Evolutionary conservation across 352 stramenopile species (phyloP).

Genomic region (Phytophthora rubi): DNA sequence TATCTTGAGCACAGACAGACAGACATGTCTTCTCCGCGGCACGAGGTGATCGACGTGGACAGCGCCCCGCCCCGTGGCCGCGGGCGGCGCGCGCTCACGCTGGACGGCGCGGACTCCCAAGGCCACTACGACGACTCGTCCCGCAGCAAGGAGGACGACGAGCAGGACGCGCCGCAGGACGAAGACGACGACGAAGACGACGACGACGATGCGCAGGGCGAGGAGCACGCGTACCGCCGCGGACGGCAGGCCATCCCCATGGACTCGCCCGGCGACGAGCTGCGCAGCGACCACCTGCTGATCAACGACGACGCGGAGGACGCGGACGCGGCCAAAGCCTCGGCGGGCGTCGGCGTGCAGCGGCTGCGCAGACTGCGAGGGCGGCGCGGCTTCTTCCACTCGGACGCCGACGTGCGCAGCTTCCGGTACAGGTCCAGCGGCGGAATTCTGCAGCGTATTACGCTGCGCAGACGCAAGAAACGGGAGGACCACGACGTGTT

Average conservation of each 20-base stretch:
- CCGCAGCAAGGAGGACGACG: constrained; percentile 12
- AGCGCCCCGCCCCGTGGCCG: constrained; percentile 24
- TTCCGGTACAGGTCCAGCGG: constrained; percentile 44
- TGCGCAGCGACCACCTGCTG: constrained; percentile 40
- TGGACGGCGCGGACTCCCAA: constrained; percentile 18
- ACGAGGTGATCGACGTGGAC: constrained; percentile 56
- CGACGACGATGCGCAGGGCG: constrained; percentile 7
- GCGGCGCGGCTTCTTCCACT: constrained; percentile 67
- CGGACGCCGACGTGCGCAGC: constrained; percentile 27
- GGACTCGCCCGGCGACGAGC: constrained; percentile 67
- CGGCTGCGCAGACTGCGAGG: constrained; percentile 41
- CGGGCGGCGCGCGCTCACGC: constrained; percentile 26
- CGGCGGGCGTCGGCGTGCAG: constrained; percentile 24
- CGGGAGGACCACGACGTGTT: constrained; percentile 64
- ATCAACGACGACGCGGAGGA: constrained; percentile 37
- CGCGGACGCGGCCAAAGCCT: background rate
- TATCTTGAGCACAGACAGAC: background rate
- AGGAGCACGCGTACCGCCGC: constrained; percentile 60
- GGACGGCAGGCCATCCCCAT: constrained; percentile 69
- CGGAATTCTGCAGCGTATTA: constrained; percentile 59
- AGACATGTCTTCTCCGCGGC: constrained; percentile 1
- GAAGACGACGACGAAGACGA: constrained; percentile 20
- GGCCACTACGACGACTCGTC: constrained; percentile 10
- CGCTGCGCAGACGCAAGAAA: constrained; percentile 64
- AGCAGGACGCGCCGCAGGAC: constrained; percentile 2